These are phyloP conservation scores for Schizophyllum commune DNA, from an alignment of 1,284 basidiomycete species.

Conservation along the genomic window DNA sequence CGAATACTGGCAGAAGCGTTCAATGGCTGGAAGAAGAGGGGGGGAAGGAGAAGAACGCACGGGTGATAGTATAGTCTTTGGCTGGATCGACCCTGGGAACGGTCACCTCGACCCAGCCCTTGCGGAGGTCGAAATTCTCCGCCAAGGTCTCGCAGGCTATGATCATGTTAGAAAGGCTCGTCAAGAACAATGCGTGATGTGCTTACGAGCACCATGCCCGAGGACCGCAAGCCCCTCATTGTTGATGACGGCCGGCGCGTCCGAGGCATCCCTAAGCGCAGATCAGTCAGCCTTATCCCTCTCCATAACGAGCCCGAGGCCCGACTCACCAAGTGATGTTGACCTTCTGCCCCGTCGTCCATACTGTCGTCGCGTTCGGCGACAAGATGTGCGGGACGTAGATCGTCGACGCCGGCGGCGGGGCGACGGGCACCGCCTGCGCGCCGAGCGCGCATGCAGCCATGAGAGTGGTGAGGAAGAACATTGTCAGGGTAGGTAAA, in stretches of 20 bases:
- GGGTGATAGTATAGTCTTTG: slow-evolving; percentile 4
- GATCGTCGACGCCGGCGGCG: slow-evolving; percentile 1
- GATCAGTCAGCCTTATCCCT: neutral
- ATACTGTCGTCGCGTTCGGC: slow-evolving; percentile 6
- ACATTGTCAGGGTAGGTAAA: no score
- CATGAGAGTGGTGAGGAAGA: no score
- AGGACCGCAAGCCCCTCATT: slow-evolving; percentile 7
- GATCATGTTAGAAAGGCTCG: neutral
- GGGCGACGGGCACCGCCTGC: no score
- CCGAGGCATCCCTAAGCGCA: neutral
- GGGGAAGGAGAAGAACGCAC: slow-evolving; percentile 2
- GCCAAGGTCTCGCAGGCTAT: slow-evolving; percentile 7
- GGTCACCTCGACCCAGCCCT: slow-evolving; percentile 6
- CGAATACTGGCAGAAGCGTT: no score
- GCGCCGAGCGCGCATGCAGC: no score
- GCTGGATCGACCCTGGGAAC: slow-evolving; percentile 8
- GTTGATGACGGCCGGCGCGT: slow-evolving; percentile 9
- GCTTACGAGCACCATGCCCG: slow-evolving; percentile 2
- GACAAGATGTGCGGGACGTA: slow-evolving; percentile 8
- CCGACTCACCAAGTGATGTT: slow-evolving; percentile 9
- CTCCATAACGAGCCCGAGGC: neutral
- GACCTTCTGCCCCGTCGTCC: slow-evolving; percentile 2
- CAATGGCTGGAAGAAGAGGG: no score
- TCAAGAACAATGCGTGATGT: neutral
- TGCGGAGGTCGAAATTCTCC: slow-evolving; percentile 11